Evolutionary conservation across 78 protist genomes (phyloP), one percentile per base, ranked within the genome.

Genomic region (Polysphondylium violaceum): DNA sequence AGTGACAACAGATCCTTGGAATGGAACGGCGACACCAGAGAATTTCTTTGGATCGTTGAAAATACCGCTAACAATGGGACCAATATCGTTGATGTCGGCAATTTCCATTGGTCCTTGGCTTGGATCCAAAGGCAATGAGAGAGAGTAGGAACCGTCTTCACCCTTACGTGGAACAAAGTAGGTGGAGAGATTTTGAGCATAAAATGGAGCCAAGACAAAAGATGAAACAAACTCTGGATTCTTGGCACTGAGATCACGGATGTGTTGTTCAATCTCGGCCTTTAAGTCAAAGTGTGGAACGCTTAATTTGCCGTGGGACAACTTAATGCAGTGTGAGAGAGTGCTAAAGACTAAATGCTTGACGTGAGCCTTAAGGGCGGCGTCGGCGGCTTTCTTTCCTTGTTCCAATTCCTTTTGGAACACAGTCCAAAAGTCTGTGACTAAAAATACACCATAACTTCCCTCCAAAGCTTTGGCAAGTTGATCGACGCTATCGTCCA

Each of bases 261-360:
- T 3, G 38, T 77, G 44, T 16, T 40, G 29, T n/a, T 77, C 72
- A 36, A 77, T 35, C 8, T 64, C 33, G 35, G 17, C 8, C 29
- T 77, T 77, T 14, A 36, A 35, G 27, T 77, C 87, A 27, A 77
- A 77, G 17, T 77, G 74, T 36, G 59, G 67, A 0, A 77, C 73
- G 2, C 11, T 3, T 31, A 50, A 23, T n/a, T 61, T 36, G n/a
- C 69, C 87, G 23, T 77, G 58, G 0, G 87, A 55, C 6, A 77
- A 27, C 2, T 17, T 41, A 7, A 61, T 44, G 27, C 63, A 63
- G 12, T 71, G 33, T 21, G 60, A 17, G 11, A 77, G 43, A 12
- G 61, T 44, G 33, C 43, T 33, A 51, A 63, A 77, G 29, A 77
- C 64, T 16, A 35, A 61, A 35, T 77, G 87, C 35, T 61, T 40